A percentile compares a stretch with the other conserved stretches of the same genome.
These are phyloP conservation scores for Telopea speciosissima DNA, from an alignment of 177 flowering plant species.

Conservation along the genomic window DNA sequence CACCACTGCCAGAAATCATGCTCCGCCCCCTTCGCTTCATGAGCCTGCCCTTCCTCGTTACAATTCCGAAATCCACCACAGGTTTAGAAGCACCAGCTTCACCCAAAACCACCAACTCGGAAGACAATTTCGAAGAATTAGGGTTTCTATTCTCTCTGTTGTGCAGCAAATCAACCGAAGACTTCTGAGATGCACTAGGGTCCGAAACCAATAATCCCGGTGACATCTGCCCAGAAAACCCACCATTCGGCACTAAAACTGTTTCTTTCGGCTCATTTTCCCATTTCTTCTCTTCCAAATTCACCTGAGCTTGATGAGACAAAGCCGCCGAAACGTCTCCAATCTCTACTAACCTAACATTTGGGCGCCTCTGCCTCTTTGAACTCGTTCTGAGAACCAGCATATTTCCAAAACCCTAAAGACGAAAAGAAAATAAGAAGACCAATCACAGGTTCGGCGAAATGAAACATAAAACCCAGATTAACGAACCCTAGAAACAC, in stretches of 20 bases:
- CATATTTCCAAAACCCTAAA: constrained; percentile 20
- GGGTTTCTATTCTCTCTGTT: constrained; percentile 33
- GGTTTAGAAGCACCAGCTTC: constrained; percentile 16
- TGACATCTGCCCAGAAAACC: constrained; percentile 11
- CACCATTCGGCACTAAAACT: constrained; percentile 3
- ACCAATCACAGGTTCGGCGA: background rate
- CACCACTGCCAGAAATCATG: constrained; percentile 5
- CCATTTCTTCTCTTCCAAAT: constrained; percentile 18
- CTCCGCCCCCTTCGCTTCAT: constrained; percentile 31
- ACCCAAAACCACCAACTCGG: constrained; percentile 16
- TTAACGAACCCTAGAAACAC: background rate
- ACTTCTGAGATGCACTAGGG: constrained; percentile 16
- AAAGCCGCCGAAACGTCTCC: constrained; percentile 46
- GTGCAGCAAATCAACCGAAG: constrained; percentile 23
- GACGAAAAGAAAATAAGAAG: constrained; percentile 2
- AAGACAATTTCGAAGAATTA: constrained; percentile 23
- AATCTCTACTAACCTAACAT: constrained; percentile 49
- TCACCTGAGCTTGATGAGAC: constrained; percentile 16
- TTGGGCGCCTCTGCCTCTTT: constrained; percentile 55
- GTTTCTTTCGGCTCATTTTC: constrained; percentile 13
- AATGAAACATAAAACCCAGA: background rate
- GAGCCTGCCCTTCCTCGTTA: constrained; percentile 28
- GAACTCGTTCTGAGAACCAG: constrained; percentile 33
- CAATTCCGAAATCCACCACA: constrained; percentile 28
- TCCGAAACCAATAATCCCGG: constrained; percentile 12